A percentile compares a stretch with the other conserved stretches of the same genome.
These are phyloP conservation scores for Clitoria ternatea DNA, from an alignment of 306 rosid genomes.

Conservation along the genomic window DNA sequence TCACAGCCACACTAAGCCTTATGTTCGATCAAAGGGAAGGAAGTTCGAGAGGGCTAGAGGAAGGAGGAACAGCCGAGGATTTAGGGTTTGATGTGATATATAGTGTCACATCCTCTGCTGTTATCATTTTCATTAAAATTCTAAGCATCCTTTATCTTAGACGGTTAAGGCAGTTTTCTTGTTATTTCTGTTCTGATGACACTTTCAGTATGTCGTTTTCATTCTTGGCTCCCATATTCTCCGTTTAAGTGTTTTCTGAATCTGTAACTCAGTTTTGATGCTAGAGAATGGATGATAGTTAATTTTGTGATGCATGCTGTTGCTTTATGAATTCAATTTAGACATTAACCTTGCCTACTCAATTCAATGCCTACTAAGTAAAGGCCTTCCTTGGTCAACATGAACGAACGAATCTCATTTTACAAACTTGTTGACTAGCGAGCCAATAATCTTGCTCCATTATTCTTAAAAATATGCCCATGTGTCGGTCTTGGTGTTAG, in stretches of 20 bases:
- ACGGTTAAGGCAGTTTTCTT: slow-evolving; percentile 4
- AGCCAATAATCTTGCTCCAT: no score
- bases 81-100: slow-evolving; percentile 53
- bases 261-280: neutral
- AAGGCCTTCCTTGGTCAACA: no score
- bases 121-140: slow-evolving; percentile 21
- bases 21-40: slow-evolving; percentile 72
- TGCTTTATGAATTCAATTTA: neutral
- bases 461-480: no score
- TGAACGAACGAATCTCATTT: no score
- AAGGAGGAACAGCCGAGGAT: slow-evolving; percentile 73
- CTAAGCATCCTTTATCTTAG: slow-evolving; percentile 21
- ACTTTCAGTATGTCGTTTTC: slow-evolving; percentile 8
- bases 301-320: neutral
- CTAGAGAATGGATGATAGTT: neutral
- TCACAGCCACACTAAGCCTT: slow-evolving; percentile 78
- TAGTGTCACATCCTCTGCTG: slow-evolving; percentile 13
- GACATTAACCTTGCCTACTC: no score
- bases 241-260: neutral
- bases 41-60: slow-evolving; percentile 86
- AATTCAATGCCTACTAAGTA: no score
- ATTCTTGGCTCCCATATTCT: neutral
- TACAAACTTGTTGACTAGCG: no score
- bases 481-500: no score
- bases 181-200: slow-evolving; percentile 6